Evolutionary conservation across 2,329 filamentous ascomycete species (phyloP).

Genomic region (Fusarium heterosporum): DNA sequence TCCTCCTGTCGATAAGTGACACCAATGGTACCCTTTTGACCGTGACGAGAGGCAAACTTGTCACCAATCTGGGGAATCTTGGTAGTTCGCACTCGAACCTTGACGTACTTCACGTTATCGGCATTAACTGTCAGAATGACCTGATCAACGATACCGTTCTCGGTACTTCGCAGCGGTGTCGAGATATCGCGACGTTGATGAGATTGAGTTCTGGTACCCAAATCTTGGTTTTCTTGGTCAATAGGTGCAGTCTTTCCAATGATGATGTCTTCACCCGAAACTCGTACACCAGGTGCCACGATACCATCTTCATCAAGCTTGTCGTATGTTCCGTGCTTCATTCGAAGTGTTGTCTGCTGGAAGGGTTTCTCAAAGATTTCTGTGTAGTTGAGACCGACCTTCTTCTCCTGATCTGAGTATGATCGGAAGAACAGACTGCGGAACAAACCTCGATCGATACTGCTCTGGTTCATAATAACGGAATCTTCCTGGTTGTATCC

Average conservation of each 20-base stretch:
- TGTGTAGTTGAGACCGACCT: slow-evolving; percentile 90
- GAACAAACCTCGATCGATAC: slow-evolving; percentile 97
- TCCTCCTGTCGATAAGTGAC: slow-evolving; percentile 98
- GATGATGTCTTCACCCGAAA: slow-evolving; percentile 98
- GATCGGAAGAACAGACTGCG: slow-evolving; percentile 97
- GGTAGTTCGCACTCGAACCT: slow-evolving; percentile 95
- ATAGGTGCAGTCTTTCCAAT: slow-evolving; percentile 98
- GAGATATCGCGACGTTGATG: slow-evolving; percentile 97
- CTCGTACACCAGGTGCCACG: slow-evolving; percentile 90
- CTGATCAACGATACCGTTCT: slow-evolving; percentile 95
- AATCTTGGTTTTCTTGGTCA: slow-evolving; percentile 89
- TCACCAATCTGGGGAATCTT: slow-evolving; percentile 99
- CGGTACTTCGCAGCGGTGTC: slow-evolving; percentile 92
- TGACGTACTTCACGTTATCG: slow-evolving; percentile 94
- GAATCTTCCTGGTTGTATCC: slow-evolving; percentile 99
- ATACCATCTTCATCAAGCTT: slow-evolving; percentile 98
- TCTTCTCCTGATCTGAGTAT: slow-evolving; percentile 97
- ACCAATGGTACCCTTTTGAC: slow-evolving; percentile 99
- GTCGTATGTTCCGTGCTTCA: slow-evolving; percentile 96
- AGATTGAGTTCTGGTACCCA: slow-evolving; percentile 88
- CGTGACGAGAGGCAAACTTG: slow-evolving; percentile 99
- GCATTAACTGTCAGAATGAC: slow-evolving; percentile 95
- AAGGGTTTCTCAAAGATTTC: slow-evolving; percentile 97
- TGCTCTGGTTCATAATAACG: slow-evolving; percentile 99
- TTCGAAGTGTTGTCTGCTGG: slow-evolving; percentile 84